Conservation (phyloP, 306 rosid species). For the Vigna trinervia region DNA sequence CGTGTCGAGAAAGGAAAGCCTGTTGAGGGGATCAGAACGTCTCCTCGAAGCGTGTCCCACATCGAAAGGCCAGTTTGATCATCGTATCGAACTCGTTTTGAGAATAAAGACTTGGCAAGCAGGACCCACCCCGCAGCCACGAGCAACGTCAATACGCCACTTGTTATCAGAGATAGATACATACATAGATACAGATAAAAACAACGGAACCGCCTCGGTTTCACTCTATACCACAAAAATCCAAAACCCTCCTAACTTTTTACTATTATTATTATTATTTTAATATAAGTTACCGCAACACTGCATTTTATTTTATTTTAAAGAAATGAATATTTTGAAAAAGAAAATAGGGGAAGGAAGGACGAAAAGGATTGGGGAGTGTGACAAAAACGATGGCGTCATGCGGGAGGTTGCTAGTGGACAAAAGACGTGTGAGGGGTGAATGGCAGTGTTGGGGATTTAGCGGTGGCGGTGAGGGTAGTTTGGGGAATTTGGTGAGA, state of each 20-base stretch:
- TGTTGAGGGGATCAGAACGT: constrained; percentile 8
- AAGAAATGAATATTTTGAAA: too few relatives aligned
- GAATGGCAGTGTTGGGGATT: constrained; percentile 42
- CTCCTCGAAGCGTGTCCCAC: constrained; percentile 35
- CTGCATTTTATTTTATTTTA: too few relatives aligned
- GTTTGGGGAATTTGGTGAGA: background rate
- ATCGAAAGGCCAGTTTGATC: constrained; percentile 39
- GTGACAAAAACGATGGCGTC: constrained; percentile 77
- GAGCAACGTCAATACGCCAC: constrained; percentile 46
- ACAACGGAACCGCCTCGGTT: constrained; percentile 43
- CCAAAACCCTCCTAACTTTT: constrained; percentile 42
- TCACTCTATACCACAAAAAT: constrained; percentile 64
- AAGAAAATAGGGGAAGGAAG: background rate
- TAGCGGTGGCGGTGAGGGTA: constrained; percentile 21
- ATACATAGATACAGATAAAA: background rate
- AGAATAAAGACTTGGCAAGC: constrained; percentile 44
- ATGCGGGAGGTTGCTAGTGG: constrained; percentile 57
- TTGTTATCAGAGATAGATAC: constrained; percentile 43
- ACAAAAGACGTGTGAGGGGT: constrained; percentile 66
- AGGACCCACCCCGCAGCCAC: constrained; percentile 53
- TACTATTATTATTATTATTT: background rate
- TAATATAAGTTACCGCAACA: too few relatives aligned
- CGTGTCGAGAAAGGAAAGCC: constrained; percentile 41
- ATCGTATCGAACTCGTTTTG: constrained; percentile 55
- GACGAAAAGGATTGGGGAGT: constrained; percentile 34